Conservation (phyloP, 1,284 basidiomycete species). For the Leucoagaricus sp. region DNA sequence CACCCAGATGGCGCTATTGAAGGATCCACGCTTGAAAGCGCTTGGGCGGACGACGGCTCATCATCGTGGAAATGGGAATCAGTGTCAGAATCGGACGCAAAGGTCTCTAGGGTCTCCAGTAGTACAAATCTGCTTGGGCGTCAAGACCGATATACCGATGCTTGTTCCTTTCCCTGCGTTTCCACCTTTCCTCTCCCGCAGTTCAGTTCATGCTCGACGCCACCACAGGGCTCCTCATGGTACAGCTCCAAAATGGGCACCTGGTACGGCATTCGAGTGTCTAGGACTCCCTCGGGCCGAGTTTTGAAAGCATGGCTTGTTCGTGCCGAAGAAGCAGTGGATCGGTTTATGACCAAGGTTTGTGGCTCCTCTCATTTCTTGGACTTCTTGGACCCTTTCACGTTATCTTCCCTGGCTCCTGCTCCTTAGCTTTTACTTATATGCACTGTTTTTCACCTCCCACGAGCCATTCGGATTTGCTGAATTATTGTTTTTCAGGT, state of each 20-base stretch:
- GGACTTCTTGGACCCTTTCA: background rate
- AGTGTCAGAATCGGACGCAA: no score
- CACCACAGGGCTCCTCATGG: background rate
- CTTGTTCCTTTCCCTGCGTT: background rate
- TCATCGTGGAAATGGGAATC: no score
- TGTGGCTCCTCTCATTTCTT: background rate
- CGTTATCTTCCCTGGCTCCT: background rate
- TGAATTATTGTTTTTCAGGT: background rate
- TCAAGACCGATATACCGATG: background rate
- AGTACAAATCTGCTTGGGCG: no score
- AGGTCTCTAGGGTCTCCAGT: no score
- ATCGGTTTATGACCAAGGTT: slow-evolving; percentile 3
- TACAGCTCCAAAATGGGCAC: slow-evolving; percentile 6
- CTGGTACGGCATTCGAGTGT: slow-evolving; percentile 4
- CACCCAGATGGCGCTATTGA: no score
- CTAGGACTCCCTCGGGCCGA: slow-evolving; percentile 3
- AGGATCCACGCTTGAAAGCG: no score
- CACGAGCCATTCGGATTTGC: background rate
- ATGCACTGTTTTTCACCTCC: background rate
- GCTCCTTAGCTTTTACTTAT: background rate
- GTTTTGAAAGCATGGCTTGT: background rate
- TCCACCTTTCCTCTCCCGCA: background rate
- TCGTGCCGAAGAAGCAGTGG: slow-evolving; percentile 2
- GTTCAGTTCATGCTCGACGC: background rate
- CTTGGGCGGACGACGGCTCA: no score